Conservation (phyloP, 139 green algal genomes). For the Auxenochlorella pyrenoidosa region DNA sequence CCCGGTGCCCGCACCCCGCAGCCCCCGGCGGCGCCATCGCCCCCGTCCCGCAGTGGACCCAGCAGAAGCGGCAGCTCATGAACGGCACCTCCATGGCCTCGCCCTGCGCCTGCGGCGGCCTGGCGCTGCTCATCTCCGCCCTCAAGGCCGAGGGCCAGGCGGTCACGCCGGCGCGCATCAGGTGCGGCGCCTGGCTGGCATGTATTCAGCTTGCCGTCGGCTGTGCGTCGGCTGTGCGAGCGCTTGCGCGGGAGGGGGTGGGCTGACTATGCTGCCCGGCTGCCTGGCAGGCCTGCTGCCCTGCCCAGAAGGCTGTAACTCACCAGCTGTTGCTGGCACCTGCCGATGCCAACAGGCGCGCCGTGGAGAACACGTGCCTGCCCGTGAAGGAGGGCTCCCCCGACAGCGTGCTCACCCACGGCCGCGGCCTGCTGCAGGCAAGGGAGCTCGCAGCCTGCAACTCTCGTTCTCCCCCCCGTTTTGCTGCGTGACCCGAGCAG, state of each 20-base stretch:
- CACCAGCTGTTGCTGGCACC: too few relatives aligned
- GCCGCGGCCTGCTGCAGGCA: constrained; percentile 87
- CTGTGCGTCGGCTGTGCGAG: too few relatives aligned
- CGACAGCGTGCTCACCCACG: constrained; percentile 80
- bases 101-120: constrained; percentile 79
- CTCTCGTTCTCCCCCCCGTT: too few relatives aligned
- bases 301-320: too few relatives aligned
- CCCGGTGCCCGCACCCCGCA: not conserved
- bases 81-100: constrained; percentile 89
- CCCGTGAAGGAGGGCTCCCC: constrained; percentile 49
- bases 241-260: too few relatives aligned
- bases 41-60: constrained; percentile 84
- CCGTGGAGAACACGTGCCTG: constrained; percentile 80
- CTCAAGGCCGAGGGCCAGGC: constrained; percentile 58
- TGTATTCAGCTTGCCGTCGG: too few relatives aligned
- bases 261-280: too few relatives aligned
- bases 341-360: constrained; percentile 24
- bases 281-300: not conserved
- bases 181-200: constrained; percentile 1
- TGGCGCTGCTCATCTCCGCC: constrained; percentile 84
- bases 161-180: constrained; percentile 55
- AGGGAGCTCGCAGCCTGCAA: not conserved
- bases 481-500: not conserved
- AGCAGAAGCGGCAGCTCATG: constrained; percentile 84
- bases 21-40: constrained; percentile 82